Evolutionary conservation across 139 green algal species (phyloP).

Genomic region (Chlorella vulgaris): DNA sequence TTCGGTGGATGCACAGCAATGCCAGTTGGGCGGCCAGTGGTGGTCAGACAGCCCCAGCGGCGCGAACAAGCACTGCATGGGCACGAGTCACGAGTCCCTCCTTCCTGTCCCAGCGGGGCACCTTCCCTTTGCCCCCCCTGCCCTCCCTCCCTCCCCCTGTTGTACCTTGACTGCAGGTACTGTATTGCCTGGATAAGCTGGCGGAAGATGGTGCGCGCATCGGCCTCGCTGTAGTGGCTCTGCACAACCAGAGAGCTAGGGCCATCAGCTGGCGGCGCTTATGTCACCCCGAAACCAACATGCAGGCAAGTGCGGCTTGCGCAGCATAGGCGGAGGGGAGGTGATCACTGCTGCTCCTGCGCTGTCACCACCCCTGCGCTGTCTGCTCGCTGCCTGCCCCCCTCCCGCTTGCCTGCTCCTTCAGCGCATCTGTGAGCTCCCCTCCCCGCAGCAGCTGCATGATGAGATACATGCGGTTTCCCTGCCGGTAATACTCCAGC

Average conservation of each 20-base stretch:
- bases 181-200: conserved; percentile 81
- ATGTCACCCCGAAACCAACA: too few species aligned
- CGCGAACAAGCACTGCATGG: too few species aligned
- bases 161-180: conserved; percentile 86
- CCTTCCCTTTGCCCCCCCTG: not conserved
- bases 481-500: not conserved
- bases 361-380: not conserved
- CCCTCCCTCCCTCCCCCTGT: conserved; percentile 13
- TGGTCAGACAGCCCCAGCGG: too few species aligned
- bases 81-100: too few species aligned
- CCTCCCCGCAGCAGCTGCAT: not conserved
- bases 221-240: not conserved
- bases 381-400: not conserved
- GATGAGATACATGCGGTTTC: not conserved
- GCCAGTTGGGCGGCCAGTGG: too few species aligned
- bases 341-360: not conserved
- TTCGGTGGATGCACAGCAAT: too few species aligned
- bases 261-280: too few species aligned
- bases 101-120: not conserved
- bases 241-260: not conserved
- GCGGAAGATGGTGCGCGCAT: not conserved
- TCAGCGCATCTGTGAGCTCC: not conserved
- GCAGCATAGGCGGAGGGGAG: too few species aligned
- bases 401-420: not conserved
- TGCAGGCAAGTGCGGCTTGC: too few species aligned